Conservation (phyloP, 2,329 filamentous ascomycete genomes). For the Colletotrichum melonis region DNA sequence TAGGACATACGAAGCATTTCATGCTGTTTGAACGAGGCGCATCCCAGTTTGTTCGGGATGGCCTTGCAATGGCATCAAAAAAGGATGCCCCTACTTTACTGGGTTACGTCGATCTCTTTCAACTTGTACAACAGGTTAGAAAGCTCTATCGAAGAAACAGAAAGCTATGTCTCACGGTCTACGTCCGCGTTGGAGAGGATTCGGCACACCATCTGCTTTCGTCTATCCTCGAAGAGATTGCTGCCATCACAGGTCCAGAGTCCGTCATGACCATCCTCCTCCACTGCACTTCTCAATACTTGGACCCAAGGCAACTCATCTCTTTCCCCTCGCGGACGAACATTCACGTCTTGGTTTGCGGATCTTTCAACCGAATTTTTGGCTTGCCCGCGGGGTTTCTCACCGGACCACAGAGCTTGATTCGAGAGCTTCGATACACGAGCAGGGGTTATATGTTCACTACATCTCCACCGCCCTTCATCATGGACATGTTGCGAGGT, state of each 20-base stretch:
- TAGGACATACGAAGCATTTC: background rate
- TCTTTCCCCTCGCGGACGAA: background rate
- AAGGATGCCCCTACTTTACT: background rate
- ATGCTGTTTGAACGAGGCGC: slow-evolving; percentile 7
- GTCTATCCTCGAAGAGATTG: slow-evolving; percentile 7
- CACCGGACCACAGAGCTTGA: slow-evolving; percentile 16
- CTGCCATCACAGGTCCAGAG: background rate
- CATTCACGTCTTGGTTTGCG: slow-evolving; percentile 20
- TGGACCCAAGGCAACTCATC: slow-evolving; percentile 5
- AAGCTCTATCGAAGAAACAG: background rate
- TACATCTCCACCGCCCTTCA: slow-evolving; percentile 26
- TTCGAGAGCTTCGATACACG: slow-evolving; percentile 33
- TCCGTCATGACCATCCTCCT: slow-evolving; percentile 29
- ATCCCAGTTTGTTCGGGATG: slow-evolving; percentile 16
- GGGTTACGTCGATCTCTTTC: slow-evolving; percentile 19
- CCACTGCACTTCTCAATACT: slow-evolving; percentile 21
- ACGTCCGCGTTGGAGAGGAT: slow-evolving; percentile 13
- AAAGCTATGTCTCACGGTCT: background rate
- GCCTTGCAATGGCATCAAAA: background rate
- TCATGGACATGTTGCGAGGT: slow-evolving; percentile 24
- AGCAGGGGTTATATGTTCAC: slow-evolving; percentile 32
- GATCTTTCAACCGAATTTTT: slow-evolving; percentile 22
- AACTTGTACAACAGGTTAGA: slow-evolving; percentile 8
- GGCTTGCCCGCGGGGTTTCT: slow-evolving; percentile 26
- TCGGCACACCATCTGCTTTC: slow-evolving; percentile 7